Percentiles rank a stretch among this genome's conserved stretches.
phyloP scores from a whole-genome alignment of 331 rosid genomes.

The Arachis monticola region DNA sequence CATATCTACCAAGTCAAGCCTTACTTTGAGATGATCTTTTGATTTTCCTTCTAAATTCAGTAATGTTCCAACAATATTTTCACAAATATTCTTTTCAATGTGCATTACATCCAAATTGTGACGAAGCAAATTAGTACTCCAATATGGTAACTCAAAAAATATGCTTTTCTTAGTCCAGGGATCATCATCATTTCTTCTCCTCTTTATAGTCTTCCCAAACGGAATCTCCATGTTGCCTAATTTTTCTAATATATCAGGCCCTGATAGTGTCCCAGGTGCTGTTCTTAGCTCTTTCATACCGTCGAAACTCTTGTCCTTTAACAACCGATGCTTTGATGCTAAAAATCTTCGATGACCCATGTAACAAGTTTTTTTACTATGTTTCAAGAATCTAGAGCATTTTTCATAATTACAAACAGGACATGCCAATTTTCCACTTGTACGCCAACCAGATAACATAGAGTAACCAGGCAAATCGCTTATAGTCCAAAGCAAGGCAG shows the following conservation, averaged over 20 bases:
- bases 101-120: no score
- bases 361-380: not conserved
- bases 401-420: not conserved
- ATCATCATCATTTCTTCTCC: not conserved
- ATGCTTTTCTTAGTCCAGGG: not conserved
- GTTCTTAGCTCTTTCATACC: not conserved
- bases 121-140: no score
- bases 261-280: not conserved
- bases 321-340: not conserved
- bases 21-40: no score
- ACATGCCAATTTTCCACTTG: no score
- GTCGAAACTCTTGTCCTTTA: not conserved
- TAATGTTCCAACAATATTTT: no score
- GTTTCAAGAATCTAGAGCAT: not conserved
- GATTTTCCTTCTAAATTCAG: no score
- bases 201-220: not conserved
- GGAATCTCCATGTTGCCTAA: not conserved
- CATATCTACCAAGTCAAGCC: no score
- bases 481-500: not conserved
- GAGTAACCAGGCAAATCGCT: not conserved
- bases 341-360: not conserved
- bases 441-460: no score
- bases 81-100: no score
- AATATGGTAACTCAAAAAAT: not conserved
- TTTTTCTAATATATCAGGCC: not conserved